Evolutionary conservation across 352 stramenopile genomes (phyloP).

Genomic region (Phytophthora niederhauseri): DNA sequence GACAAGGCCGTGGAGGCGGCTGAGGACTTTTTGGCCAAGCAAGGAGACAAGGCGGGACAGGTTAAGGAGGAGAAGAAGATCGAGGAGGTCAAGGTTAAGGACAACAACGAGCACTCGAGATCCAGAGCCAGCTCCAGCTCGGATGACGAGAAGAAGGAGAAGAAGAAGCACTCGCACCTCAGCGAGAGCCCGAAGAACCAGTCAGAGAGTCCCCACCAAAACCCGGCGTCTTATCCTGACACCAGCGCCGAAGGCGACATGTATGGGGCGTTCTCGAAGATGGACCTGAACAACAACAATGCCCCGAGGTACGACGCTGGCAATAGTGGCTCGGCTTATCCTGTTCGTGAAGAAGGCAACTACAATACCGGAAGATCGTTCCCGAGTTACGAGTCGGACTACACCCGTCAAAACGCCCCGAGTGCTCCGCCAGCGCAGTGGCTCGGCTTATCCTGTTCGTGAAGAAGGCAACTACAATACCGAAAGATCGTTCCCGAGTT

Average conservation of each 20-base stretch:
- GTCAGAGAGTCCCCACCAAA: not conserved
- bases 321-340: not conserved
- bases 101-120: conserved; percentile 1
- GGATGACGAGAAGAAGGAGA: conserved; percentile 1
- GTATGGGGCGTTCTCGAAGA: conserved; percentile 15
- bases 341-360: not conserved
- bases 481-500: not conserved
- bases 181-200: not conserved
- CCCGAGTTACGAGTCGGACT: not conserved
- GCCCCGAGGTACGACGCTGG: not conserved
- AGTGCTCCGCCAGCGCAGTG: not conserved
- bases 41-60: conserved; percentile 12
- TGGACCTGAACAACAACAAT: conserved; percentile 14
- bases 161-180: too few relatives aligned
- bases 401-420: not conserved
- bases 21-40: conserved; percentile 33
- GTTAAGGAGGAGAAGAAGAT: not conserved
- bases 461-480: not conserved
- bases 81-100: not conserved
- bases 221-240: not conserved
- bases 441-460: not conserved
- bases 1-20: conserved; percentile 28
- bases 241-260: not conserved
- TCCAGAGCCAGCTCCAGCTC: conserved; percentile 7
- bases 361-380: not conserved